These are phyloP conservation scores for Mycena belliarum DNA, from an alignment of 768 basidiomycete species.

Conservation along the genomic window DNA sequence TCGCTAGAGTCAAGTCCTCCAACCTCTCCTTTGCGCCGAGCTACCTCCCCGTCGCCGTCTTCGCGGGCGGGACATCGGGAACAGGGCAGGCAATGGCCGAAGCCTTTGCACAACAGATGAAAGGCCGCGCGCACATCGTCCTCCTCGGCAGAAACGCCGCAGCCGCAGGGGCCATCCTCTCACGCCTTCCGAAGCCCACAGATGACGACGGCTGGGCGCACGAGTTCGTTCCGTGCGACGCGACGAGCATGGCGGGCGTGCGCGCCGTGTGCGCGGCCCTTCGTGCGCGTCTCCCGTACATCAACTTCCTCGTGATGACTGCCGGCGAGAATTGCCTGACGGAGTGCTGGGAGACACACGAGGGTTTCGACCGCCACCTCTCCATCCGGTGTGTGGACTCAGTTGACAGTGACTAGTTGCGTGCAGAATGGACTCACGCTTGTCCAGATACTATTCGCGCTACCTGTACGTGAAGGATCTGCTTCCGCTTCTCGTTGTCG, in stretches of 20 bases:
- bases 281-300: slow-evolving; percentile 21
- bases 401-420: too few relatives aligned
- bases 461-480: slow-evolving; percentile 31
- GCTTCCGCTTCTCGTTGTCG: slow-evolving; percentile 28
- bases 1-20: neutral
- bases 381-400: slow-evolving; percentile 24
- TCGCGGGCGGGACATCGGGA: slow-evolving; percentile 22
- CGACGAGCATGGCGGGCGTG: slow-evolving; percentile 7
- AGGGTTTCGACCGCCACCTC: slow-evolving; percentile 5
- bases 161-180: slow-evolving; percentile 32
- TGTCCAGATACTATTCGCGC: slow-evolving; percentile 8
- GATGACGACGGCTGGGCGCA: slow-evolving; percentile 11
- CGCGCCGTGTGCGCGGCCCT: neutral
- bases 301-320: slow-evolving; percentile 36
- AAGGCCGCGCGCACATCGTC: slow-evolving; percentile 22
- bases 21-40: neutral
- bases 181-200: slow-evolving; percentile 26
- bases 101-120: slow-evolving; percentile 32
- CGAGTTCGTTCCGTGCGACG: slow-evolving; percentile 37
- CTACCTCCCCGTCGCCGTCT: slow-evolving; percentile 14
- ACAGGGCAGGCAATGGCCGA: slow-evolving; percentile 34
- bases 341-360: slow-evolving; percentile 14
- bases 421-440: too few relatives aligned
- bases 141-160: slow-evolving; percentile 34
- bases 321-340: slow-evolving; percentile 1